Evolutionary conservation across 805 yeast genomes (phyloP).

Genomic region (Lipomyces orientalis): DNA sequence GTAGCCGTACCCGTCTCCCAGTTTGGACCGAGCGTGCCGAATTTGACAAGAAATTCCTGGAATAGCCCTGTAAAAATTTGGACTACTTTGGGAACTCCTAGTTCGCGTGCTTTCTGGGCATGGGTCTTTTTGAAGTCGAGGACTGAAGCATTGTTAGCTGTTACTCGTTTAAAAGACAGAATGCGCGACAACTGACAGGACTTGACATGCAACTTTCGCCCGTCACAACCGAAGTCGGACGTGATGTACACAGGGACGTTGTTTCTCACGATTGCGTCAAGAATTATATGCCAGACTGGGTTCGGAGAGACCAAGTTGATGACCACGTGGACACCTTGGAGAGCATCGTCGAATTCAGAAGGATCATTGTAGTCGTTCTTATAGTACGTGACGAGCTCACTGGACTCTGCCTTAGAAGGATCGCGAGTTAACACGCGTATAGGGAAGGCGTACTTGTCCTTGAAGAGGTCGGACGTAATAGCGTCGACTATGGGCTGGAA

Average conservation of each 20-base stretch:
- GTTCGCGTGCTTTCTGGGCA: conserved; percentile 32
- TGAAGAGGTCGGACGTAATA: conserved; percentile 52
- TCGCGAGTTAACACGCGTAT: conserved; percentile 58
- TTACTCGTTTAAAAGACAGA: no score
- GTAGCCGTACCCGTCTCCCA: conserved; percentile 21
- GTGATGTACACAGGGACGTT: conserved; percentile 60
- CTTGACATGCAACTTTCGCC: no score
- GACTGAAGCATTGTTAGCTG: neutral
- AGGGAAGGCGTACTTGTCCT: conserved; percentile 54
- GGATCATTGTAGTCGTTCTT: conserved; percentile 40
- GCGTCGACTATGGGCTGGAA: conserved; percentile 57
- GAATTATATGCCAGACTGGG: conserved; percentile 48
- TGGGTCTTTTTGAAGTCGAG: conserved; percentile 30
- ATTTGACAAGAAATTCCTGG: conserved; percentile 23
- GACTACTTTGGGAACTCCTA: conserved; percentile 38
- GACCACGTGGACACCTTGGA: conserved; percentile 58
- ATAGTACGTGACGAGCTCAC: conserved; percentile 22
- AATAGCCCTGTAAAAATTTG: conserved; percentile 39
- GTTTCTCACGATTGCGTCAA: conserved; percentile 48
- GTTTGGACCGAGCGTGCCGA: conserved; percentile 27
- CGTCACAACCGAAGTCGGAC: conserved; percentile 63
- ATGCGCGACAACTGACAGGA: no score
- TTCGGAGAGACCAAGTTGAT: conserved; percentile 52
- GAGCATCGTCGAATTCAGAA: conserved; percentile 38
- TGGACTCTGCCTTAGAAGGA: conserved; percentile 39